Evolutionary conservation across 1,139 yeast genomes (phyloP).

Genomic region (Candida dubliniensis): DNA sequence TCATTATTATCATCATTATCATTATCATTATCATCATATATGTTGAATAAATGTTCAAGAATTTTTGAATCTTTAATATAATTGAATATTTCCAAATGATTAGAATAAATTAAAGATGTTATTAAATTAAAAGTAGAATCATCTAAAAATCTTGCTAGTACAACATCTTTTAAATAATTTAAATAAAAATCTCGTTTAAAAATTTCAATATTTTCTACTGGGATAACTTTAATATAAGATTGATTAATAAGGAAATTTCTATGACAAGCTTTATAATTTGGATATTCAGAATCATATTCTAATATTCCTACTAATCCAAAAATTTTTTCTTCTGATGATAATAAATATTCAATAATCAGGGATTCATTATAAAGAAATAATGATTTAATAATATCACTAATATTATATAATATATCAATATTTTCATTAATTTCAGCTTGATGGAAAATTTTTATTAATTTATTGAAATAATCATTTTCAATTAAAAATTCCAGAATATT

Average conservation of each 20-base stretch:
- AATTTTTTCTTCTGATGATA: conserved; percentile 57
- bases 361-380: conserved; percentile 71
- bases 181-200: conserved; percentile 75
- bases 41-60: conserved; percentile 52
- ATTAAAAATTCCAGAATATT: conserved; percentile 53
- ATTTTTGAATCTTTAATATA: conserved; percentile 59
- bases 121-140: conserved; percentile 72
- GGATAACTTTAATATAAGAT: conserved; percentile 72
- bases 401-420: conserved; percentile 54
- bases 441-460: conserved; percentile 53
- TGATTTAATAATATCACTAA: conserved; percentile 74
- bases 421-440: conserved; percentile 53
- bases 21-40: conserved; percentile 37
- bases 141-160: conserved; percentile 75
- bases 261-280: conserved; percentile 75
- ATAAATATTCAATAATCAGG: conserved; percentile 61
- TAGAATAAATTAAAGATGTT: conserved; percentile 62
- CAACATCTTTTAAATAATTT: conserved; percentile 83
- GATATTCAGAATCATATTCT: conserved; percentile 89
- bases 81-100: conserved; percentile 70
- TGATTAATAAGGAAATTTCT: conserved; percentile 61
- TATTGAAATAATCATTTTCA: conserved; percentile 51
- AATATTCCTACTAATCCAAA: conserved; percentile 74
- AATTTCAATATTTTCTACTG: conserved; percentile 54
- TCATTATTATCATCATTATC: conserved; percentile 14